Evolutionary conservation across 2,329 filamentous ascomycete genomes (phyloP), one percentile per base, ranked within the genome.

Genomic region (Microcyclosporella mali): DNA sequence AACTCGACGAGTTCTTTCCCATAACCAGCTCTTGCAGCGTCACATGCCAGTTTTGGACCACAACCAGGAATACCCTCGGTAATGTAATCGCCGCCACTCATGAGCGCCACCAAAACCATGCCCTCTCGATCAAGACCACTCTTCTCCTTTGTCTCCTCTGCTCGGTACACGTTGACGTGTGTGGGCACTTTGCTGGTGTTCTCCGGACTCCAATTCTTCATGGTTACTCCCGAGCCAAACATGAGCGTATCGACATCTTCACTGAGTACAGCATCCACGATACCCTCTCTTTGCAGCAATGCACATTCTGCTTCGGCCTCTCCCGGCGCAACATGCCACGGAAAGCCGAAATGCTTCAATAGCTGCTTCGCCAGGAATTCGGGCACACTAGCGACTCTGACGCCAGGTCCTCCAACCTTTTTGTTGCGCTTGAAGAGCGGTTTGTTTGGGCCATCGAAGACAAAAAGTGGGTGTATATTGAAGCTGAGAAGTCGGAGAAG

Each of bases 221-320:
- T 32, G 2, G 49, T 45, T 6, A 49, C 49, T 1, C 45, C 46
- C 34, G 41, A 46, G 14, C 52, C 52, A 47, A 55, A 55, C 52
- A 55, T 55, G 18, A 55, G 39, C 1, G 52, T 92, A 62, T 98
- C 92, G 33, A 95, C 88, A 70, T 98, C 92, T 63, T 98, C 89
- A 63, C 87, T 95, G 56, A 98, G 72, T 1, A 97, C 92, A 0
- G 87, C 90, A 64, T 98, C 92, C 1, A 95, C 89, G 7, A 95
- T 71, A 1, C 88, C 88, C 34, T 82, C 76, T 46, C 76, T 74
- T 59, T 98, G 89, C 2, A 98, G 66, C 12, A 92, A 68, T 0
- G 92, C 92, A 53, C 92, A 98, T 67, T 98, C 92, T 1, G 92
- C 92, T 63, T 98, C 92, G 2, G 90, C 92, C 62, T 98, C 92